Percentiles rank a stretch among this genome's conserved stretches.
These are phyloP conservation scores for Penstemon eatonii DNA, from an alignment of 257 asterid genomes.

Conservation along the genomic window DNA sequence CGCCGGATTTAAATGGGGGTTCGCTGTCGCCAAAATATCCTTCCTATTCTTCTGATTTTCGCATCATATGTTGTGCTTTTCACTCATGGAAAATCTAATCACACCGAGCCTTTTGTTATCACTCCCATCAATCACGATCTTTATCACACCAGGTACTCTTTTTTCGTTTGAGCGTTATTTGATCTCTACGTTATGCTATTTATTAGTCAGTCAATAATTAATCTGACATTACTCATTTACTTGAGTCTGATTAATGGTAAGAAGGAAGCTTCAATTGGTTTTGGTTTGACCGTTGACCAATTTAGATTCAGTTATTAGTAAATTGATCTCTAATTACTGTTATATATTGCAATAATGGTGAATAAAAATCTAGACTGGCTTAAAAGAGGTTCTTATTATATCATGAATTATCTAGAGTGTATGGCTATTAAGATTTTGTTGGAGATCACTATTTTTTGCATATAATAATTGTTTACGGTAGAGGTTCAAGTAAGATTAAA, in stretches of 20 bases:
- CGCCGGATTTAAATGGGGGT: conserved; percentile 55
- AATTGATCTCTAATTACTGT: background rate
- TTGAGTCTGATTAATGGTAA: conserved; percentile 23
- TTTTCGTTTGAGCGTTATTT: conserved; percentile 3
- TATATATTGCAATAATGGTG: too few species aligned
- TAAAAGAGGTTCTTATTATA: background rate
- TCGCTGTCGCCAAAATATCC: conserved; percentile 35
- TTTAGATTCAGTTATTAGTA: conserved; percentile 11
- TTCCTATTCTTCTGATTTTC: conserved; percentile 30
- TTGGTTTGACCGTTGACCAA: conserved; percentile 27
- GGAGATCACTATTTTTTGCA: too few species aligned
- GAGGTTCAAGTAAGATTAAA: background rate
- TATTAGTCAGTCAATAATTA: conserved; percentile 2
- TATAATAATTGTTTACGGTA: background rate
- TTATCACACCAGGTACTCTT: conserved; percentile 73
- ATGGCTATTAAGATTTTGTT: conserved; percentile 3
- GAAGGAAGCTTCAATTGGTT: conserved; percentile 20
- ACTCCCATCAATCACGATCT: conserved; percentile 90
- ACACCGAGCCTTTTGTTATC: conserved; percentile 31
- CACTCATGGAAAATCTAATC: conserved; percentile 49
- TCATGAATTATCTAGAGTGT: conserved; percentile 3
- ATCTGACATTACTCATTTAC: conserved; percentile 5
- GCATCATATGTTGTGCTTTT: conserved; percentile 24
- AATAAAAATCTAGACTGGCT: too few species aligned
- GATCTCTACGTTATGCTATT: background rate